Base-by-base conservation (phyloP, 768 basidiomycete species). In the Scleroderma bovista region DNA sequence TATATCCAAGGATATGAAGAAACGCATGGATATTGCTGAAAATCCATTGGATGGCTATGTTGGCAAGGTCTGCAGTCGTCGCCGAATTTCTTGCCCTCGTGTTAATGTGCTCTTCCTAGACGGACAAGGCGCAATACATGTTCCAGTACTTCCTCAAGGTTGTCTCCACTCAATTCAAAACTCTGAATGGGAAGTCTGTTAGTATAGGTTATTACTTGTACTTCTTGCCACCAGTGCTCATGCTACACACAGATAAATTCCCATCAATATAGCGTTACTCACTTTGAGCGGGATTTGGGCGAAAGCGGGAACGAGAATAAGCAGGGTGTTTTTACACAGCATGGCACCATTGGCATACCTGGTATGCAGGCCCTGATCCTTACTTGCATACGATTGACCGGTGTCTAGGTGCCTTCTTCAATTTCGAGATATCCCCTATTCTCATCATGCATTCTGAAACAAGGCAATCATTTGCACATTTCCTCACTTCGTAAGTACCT, bases 101-200 rank as follows among this genome's bases (percentile, higher is more conserved):
- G 33, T 39, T 56, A 17, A 60, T 41, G 19, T 16, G 1, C 7
- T 26, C 10, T 33, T 3, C 26, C 2, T 51, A 89, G 86, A 93
- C 92, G 1, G 72, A 68, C 56, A 87, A 88, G 62, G 69, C 84
- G 22, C 80, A 92, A 57, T 95, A 91, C 66, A 93, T 96, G 92
- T 96, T 93, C 79, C 93, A 98, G 64, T 95, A 98, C 70, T 98
- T 97, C 82, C 76, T 99, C 61, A 99, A 99, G 69, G 95, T 99
- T 40, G 96, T 99, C 36, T 92, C 93, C 7, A 99, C 95, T 2
- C 86, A 88, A 63, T 97, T 96, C 72, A 78, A 81, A 54, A 88
- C 84, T n/a, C 72, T 95, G 23, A 80, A 86, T 52, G 87, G 83
- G 26, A 78, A 85, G 57, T 64, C 70, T 10, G 87, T 88, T 62